Percentiles rank a stretch among this genome's conserved stretches.
These are phyloP conservation scores for Termitomyces sp. DNA, from an alignment of 768 basidiomycete species.

Conservation along the genomic window DNA sequence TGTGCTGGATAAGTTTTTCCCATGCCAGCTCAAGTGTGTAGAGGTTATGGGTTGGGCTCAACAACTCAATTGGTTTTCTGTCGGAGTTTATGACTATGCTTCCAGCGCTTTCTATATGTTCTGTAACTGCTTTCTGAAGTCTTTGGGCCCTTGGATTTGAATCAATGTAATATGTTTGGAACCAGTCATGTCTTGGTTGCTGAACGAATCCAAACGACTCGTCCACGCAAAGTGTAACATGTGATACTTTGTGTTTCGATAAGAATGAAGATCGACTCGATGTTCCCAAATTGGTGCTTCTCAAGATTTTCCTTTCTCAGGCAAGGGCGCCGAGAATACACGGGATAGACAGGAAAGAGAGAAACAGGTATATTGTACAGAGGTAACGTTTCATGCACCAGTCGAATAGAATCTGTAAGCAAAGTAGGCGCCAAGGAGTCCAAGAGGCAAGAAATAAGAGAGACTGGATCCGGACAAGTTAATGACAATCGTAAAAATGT, in stretches of 20 bases:
- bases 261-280: constrained; percentile 4
- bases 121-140: neutral
- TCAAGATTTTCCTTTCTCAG: neutral
- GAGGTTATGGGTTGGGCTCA: constrained; percentile 39
- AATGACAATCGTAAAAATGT: constrained; percentile 9
- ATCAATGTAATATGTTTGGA: neutral
- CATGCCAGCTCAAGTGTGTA: constrained; percentile 58
- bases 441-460: constrained; percentile 84
- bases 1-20: constrained; percentile 37
- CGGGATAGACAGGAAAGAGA: constrained; percentile 1
- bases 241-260: constrained; percentile 2
- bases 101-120: neutral
- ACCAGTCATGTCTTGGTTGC: neutral
- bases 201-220: neutral
- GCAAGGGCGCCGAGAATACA: neutral
- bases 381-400: constrained; percentile 29
- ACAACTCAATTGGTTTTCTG: constrained; percentile 1
- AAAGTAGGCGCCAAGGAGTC: constrained; percentile 78
- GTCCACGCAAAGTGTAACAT: neutral
- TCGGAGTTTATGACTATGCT: neutral
- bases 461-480: constrained; percentile 34
- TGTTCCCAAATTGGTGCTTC: constrained; percentile 4
- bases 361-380: constrained; percentile 13
- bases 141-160: neutral
- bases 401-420: constrained; percentile 75